These are phyloP conservation scores for Panicum hallii DNA, from an alignment of 202 grass and related monocot genomes.

Conservation along the genomic window DNA sequence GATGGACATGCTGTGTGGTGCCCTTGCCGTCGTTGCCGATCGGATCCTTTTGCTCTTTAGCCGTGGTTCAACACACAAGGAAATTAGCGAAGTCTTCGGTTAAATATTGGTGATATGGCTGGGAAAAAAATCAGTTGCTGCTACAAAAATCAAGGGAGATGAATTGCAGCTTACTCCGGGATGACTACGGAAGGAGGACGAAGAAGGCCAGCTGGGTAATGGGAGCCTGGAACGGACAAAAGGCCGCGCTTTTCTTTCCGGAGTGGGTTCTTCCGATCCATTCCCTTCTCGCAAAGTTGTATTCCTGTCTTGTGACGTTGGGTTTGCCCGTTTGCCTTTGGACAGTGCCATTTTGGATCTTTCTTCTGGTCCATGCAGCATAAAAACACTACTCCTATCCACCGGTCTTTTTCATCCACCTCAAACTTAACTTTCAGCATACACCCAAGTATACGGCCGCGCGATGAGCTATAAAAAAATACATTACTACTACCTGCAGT, in stretches of 20 bases:
- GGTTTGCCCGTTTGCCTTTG: slow-evolving; percentile 26
- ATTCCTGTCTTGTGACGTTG: slow-evolving; percentile 43
- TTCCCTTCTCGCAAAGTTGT: neutral
- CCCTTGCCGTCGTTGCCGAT: neutral
- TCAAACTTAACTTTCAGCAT: slow-evolving; percentile 14
- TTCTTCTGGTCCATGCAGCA: neutral
- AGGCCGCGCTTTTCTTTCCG: neutral
- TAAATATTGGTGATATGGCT: neutral
- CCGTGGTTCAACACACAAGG: neutral
- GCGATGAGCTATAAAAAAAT: no score
- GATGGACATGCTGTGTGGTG: neutral
- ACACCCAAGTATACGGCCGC: neutral
- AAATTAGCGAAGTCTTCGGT: neutral
- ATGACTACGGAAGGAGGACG: neutral
- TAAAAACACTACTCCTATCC: neutral
- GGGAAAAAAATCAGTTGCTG: neutral
- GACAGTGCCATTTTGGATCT: slow-evolving; percentile 36
- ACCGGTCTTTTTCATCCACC: slow-evolving; percentile 4
- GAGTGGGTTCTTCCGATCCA: neutral
- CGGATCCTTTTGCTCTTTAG: neutral
- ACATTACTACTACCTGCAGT: no score
- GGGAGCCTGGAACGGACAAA: neutral
- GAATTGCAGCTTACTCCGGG: neutral
- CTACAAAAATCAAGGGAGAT: neutral
- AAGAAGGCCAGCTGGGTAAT: neutral